Base-by-base conservation (phyloP, 768 basidiomycete species). In the Suillus brevipes region DNA sequence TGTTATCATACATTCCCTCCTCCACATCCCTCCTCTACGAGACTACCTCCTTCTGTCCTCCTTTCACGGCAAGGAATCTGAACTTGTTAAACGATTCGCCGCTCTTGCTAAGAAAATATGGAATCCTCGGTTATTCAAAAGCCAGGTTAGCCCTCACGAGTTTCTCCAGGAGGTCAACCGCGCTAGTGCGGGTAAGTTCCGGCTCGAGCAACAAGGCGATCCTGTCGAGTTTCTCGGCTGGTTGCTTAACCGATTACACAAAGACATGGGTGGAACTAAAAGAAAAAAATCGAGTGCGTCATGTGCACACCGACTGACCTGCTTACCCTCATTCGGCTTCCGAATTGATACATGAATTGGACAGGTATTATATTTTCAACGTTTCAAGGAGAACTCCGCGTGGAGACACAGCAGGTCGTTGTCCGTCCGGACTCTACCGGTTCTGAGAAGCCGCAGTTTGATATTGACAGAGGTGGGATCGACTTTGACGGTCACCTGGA, bases 121-220 rank as follows among this genome's bases (percentile, higher is more conserved):
- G 97, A 99, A 97, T 78, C 94, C 96, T 10, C 83, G 89, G 60
- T 79, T 97, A 63, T 99, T 99, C 87, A 99, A 99, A 78, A 90
- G 92, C 66, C 97, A 99, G 83, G 95, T 98, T 70, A 93, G 90
- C 69, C 97, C 97, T n/a, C 97, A 99, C 75, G 97, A 99, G 75
- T 95, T 99, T 75, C 79, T 99, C 63, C 97, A 99, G 78, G 97
- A 99, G 78, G 96, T 99, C 63, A 90, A 91, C 69, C 85, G 94
- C 68, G 90, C 91, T 58, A 96, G 94, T 72, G 85, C 80, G 55
- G 95, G 94, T 18, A 95, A 94, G 79, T 99, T 96, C 79, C 89
- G 93, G 67, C 83, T 98, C 68, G 96, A 97, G 72, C 84, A 92
- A 73, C 94, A 95, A 78, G 97, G 97, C 1, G 97, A 99, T 75